These are phyloP conservation scores for Trichophyton equinum DNA, from an alignment of 2,329 filamentous ascomycete genomes.

Conservation along the genomic window DNA sequence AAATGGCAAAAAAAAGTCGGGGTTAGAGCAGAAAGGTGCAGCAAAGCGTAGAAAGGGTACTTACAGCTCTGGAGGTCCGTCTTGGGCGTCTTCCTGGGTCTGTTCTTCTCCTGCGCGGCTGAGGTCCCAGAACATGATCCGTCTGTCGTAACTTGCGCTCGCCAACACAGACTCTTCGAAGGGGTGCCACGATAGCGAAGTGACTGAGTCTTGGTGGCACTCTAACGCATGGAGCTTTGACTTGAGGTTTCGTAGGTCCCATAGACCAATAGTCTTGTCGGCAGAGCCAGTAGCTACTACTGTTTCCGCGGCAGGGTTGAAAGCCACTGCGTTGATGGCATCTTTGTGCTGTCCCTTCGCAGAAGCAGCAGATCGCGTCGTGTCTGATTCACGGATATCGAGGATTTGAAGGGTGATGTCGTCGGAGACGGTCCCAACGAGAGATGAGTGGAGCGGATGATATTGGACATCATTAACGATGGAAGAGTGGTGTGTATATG, in stretches of 20 bases:
- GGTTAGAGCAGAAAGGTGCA: neutral
- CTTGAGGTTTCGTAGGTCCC: constrained; percentile 86
- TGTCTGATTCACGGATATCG: constrained; percentile 61
- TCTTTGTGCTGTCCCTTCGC: constrained; percentile 68
- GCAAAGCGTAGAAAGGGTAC: constrained; percentile 25
- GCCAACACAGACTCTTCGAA: constrained; percentile 77
- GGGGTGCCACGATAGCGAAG: constrained; percentile 89
- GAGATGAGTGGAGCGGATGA: constrained; percentile 70
- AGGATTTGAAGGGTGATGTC: constrained; percentile 87
- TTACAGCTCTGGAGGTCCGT: constrained; percentile 87
- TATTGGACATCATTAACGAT: constrained; percentile 97
- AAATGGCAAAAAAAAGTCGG: neutral
- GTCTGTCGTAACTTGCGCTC: constrained; percentile 81
- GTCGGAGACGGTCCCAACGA: constrained; percentile 89
- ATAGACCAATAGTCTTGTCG: constrained; percentile 88
- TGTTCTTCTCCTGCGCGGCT: constrained; percentile 88
- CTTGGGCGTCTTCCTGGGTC: constrained; percentile 83
- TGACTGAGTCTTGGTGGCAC: constrained; percentile 79
- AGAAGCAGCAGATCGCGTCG: constrained; percentile 54
- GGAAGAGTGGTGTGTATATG: constrained; percentile 76
- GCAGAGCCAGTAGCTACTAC: constrained; percentile 85
- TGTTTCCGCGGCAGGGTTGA: constrained; percentile 84
- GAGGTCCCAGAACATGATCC: constrained; percentile 94
- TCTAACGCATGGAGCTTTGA: constrained; percentile 82
- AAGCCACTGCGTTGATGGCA: constrained; percentile 90